Evolutionary conservation across 1,284 basidiomycete genomes (phyloP), one percentile per base, ranked within the genome.

Genomic region (Pterulicium gracile): DNA sequence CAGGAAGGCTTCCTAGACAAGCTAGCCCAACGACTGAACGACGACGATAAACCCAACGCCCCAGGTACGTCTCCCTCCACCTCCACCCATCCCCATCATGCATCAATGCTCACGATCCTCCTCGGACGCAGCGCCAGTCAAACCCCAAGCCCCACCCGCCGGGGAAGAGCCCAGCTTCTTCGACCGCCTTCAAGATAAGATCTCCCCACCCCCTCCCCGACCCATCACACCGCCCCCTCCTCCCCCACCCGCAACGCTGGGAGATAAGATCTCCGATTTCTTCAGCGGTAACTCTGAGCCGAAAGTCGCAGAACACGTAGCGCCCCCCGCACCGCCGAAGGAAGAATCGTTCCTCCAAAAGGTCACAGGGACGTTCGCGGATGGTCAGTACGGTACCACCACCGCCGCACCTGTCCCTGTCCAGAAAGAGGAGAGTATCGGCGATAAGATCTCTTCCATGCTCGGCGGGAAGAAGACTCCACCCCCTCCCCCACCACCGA

Each of bases 201-300:
- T 32, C 27, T 32, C 27, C 27, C 27, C 27, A 7, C 7, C 7
- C 10, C 27, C 27, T 10, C 10, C 27, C n/a, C 7, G 10, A 7
- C 27, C 27, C 7, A 7, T n/a, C 27, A 7, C 43, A 10, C 42
- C 42, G 4, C 42, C 23, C 39, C 49, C 54, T 10, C 51, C 55
- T 18, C 49, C 56, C 5, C 52, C 53, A 2, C 50, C 51, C 7
- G 49, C 51, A 2, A 52, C 55, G 41, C 45, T 48, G n/a, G 53
- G 55, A 39, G 46, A 48, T 35, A 42, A 56, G 15, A 45, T 59
- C 24, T 52, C 54, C n/a, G 56, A 56, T 50, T 51, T 58, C 45
- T 48, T 52, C n/a, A 47, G 50, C 44, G 54, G n/a, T 32, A 10
- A 7, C 39, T 3, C 19, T 59, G 19, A 21, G 24, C 46, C 17